Conservation (phyloP, 23 red algal genomes). For the Gracilaria domingensis region DNA sequence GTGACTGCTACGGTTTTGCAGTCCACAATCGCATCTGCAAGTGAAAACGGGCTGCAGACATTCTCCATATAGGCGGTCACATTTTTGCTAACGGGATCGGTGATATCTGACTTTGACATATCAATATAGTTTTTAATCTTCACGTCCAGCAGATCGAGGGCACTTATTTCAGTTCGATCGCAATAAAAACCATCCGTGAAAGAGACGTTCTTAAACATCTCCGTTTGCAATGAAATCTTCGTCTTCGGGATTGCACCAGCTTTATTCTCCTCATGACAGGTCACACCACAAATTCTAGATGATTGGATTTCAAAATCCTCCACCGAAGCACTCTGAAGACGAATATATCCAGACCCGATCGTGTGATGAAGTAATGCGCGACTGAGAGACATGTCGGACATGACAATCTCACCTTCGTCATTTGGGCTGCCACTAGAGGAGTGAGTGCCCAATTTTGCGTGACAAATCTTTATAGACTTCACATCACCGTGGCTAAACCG, state of each 20-base stretch:
- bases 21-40: constrained; percentile 27
- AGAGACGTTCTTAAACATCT: constrained; percentile 18
- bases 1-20: constrained; percentile 12
- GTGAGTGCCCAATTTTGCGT: constrained; percentile 19
- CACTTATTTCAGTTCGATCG: constrained; percentile 40
- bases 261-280: constrained; percentile 34
- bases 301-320: not conserved
- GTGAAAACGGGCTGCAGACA: constrained; percentile 47
- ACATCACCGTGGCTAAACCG: constrained; percentile 13
- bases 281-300: constrained; percentile 5
- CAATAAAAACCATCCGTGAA: constrained; percentile 60
- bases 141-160: constrained; percentile 19
- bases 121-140: constrained; percentile 7
- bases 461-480: not conserved
- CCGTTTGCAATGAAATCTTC: constrained; percentile 9
- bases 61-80: constrained; percentile 28
- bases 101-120: constrained; percentile 47
- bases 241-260: not conserved
- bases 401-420: constrained; percentile 19
- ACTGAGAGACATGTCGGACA: constrained; percentile 47
- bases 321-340: constrained; percentile 30
- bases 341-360: constrained; percentile 25
- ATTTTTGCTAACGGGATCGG: constrained; percentile 14
- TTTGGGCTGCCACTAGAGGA: constrained; percentile 5
- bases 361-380: constrained; percentile 27